Conservation (phyloP, 768 basidiomycete species). For the Psilocybe tampanensis region DNA sequence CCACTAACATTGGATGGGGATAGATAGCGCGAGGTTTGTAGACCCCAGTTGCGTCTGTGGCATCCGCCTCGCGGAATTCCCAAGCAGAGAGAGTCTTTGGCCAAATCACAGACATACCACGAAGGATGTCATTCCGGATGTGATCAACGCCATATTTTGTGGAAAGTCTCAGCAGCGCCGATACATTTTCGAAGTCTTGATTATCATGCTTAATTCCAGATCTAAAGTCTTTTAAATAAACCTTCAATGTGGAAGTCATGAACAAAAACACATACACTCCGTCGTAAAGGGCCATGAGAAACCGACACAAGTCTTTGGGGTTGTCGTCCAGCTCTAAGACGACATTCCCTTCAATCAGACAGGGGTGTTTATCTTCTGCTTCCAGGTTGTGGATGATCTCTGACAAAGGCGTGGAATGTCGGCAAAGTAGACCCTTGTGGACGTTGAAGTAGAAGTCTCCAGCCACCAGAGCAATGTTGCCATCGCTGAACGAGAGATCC, state of each 20-base stretch:
- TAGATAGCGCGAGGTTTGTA: constrained; percentile 58
- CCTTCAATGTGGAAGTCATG: not conserved
- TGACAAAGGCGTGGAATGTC: constrained; percentile 59
- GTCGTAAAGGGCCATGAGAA: constrained; percentile 70
- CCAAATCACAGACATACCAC: constrained; percentile 55
- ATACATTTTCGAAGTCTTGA: constrained; percentile 53
- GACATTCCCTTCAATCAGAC: constrained; percentile 57
- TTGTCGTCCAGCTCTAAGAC: constrained; percentile 57
- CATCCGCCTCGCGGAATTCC: constrained; percentile 67
- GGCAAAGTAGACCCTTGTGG: constrained; percentile 64
- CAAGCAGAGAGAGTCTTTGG: constrained; percentile 63
- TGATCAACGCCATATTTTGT: constrained; percentile 65
- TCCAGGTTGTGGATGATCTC: constrained; percentile 39
- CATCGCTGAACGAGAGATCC: constrained; percentile 67
- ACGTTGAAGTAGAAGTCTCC: constrained; percentile 65
- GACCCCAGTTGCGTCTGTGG: constrained; percentile 47
- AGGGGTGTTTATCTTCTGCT: constrained; percentile 15
- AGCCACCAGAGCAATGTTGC: constrained; percentile 62
- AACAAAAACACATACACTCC: constrained; percentile 60
- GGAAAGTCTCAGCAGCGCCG: constrained; percentile 60
- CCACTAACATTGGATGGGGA: constrained; percentile 70
- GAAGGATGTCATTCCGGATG: constrained; percentile 59
- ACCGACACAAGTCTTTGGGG: constrained; percentile 56
- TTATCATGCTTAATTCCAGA: constrained; percentile 49
- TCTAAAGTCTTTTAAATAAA: constrained; percentile 21